Evolutionary conservation across 2,329 filamentous ascomycete species (phyloP).

Genomic region (Aspergillus fischeri): DNA sequence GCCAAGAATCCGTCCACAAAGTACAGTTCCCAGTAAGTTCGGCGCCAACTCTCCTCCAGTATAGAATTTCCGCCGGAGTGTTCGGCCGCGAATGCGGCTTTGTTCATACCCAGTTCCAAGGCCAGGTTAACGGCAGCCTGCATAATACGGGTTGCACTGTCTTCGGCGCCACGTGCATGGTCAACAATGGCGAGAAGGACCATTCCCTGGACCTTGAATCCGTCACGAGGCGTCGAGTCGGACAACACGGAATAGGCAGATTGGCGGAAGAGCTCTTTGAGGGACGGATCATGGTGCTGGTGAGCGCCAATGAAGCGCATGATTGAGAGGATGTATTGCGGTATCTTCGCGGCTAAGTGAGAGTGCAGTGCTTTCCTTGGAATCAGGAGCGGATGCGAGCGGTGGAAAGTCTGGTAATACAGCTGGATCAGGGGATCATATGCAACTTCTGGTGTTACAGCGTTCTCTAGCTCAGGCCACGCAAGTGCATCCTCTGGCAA

Average conservation of each 20-base stretch:
- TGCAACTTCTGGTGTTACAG: constrained; percentile 10
- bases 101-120: constrained; percentile 68
- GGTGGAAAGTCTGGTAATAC: constrained; percentile 50
- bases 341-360: constrained; percentile 31
- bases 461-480: constrained; percentile 1
- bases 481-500: constrained; percentile 5
- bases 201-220: constrained; percentile 30
- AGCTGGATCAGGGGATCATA: constrained; percentile 36
- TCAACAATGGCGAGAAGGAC: constrained; percentile 28
- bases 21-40: constrained; percentile 82
- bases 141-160: constrained; percentile 39
- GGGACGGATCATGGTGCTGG: constrained; percentile 36
- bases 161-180: constrained; percentile 25
- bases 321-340: constrained; percentile 41
- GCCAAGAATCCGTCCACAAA: constrained; percentile 74
- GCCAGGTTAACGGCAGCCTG: constrained; percentile 63
- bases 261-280: constrained; percentile 16
- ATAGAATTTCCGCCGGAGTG: constrained; percentile 52
- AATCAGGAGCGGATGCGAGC: constrained; percentile 49
- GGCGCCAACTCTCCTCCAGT: constrained; percentile 74
- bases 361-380: constrained; percentile 34
- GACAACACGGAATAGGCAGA: constrained; percentile 11
- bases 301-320: constrained; percentile 51
- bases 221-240: constrained; percentile 16
- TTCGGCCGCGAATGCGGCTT: constrained; percentile 50